phyloP scores from a whole-genome alignment of 257 asterid species.

The Solanum pinnatisectum region DNA sequence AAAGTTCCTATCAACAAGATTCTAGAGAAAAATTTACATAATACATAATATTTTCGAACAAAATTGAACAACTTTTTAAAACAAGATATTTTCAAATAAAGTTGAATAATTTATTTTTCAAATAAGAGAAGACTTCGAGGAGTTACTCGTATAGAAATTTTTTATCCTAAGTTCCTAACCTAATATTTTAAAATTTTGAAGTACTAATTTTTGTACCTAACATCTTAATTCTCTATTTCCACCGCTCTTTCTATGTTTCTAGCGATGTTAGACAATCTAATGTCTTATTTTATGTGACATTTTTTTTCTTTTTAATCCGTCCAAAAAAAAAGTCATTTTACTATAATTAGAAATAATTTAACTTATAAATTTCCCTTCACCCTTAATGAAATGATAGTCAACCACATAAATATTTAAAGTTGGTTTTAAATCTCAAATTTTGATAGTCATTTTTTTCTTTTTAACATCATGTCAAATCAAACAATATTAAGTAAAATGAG shows the following conservation, averaged over 20 bases:
- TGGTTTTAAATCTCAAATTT: fast-evolving
- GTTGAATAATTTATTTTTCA: too few relatives aligned
- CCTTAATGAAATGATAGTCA: background rate
- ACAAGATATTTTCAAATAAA: background rate
- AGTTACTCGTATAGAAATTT: background rate
- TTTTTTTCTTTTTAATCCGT: too few relatives aligned
- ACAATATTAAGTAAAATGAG: too few relatives aligned
- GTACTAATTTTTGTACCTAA: background rate
- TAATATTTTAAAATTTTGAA: background rate
- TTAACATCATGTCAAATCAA: too few relatives aligned
- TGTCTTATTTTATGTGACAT: too few relatives aligned
- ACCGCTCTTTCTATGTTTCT: background rate
- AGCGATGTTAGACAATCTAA: background rate
- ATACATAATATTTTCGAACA: background rate
- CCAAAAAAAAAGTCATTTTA: too few relatives aligned
- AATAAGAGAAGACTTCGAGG: too few relatives aligned
- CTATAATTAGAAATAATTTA: too few relatives aligned
- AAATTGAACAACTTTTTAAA: background rate
- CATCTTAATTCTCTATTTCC: too few relatives aligned
- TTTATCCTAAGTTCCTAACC: background rate
- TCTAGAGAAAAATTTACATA: background rate
- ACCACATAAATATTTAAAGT: too few relatives aligned
- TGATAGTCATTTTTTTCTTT: background rate
- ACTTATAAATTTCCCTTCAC: background rate
- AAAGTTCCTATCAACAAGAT: background rate